Percentiles rank a stretch among this genome's conserved stretches.
Evolutionary conservation across 257 asterid species (phyloP).

Genomic region (Echium plantagineum): DNA sequence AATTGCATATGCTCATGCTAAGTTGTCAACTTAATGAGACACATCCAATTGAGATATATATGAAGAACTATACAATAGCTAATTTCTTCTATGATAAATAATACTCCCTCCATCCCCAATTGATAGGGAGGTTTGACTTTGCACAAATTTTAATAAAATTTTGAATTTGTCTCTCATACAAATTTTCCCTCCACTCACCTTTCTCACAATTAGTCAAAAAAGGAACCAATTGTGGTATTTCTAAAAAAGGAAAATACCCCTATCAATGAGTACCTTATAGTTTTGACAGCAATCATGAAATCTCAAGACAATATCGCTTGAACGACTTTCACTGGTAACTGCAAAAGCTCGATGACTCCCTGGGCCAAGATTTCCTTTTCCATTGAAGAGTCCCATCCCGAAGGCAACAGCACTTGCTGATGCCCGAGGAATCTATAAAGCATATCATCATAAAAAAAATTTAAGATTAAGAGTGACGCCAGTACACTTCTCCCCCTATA

Average conservation of each 20-base stretch:
- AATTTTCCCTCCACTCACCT: no score
- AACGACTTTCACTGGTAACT: constrained; percentile 90
- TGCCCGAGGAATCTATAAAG: constrained; percentile 70
- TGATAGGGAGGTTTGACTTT: no score
- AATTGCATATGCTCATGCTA: no score
- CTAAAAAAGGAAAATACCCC: no score
- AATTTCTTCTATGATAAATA: not conserved
- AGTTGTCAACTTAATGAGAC: no score
- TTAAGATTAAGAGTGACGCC: not conserved
- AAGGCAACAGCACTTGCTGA: constrained; percentile 97
- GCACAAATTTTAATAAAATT: no score
- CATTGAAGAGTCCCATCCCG: constrained; percentile 92
- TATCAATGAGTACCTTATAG: constrained; percentile 98
- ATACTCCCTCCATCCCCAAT: no score
- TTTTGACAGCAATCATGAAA: constrained; percentile 95
- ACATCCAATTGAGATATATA: not conserved
- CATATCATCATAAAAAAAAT: not conserved
- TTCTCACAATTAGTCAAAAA: no score
- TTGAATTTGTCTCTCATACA: no score
- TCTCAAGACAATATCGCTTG: constrained; percentile 80
- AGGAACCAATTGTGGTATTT: no score
- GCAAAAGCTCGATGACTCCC: constrained; percentile 89
- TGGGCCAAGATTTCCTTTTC: constrained; percentile 73
- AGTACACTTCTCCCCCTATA: no score
- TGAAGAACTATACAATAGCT: not conserved